These are phyloP conservation scores for Acanthamoeba triangularis DNA, from an alignment of 208 protist genomes.

Conservation along the genomic window DNA sequence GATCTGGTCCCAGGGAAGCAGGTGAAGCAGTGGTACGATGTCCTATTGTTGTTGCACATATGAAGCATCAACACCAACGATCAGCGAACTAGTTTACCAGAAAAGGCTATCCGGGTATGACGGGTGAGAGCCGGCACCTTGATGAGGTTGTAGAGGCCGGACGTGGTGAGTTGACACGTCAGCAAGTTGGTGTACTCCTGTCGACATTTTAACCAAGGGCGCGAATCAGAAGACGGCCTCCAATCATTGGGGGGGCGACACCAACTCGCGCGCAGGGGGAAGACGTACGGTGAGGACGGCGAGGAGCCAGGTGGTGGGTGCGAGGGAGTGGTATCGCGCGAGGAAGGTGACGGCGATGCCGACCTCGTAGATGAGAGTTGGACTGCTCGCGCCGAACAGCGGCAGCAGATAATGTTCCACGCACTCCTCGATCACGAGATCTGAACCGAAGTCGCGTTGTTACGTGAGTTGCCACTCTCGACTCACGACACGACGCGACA, in stretches of 20 bases:
- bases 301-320: slow-evolving; percentile 27
- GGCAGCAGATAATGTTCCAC: slow-evolving; percentile 41
- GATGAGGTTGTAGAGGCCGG: slow-evolving; percentile 36
- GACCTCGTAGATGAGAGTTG: slow-evolving; percentile 60
- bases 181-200: slow-evolving; percentile 52
- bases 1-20: slow-evolving; percentile 8
- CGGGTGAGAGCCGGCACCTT: slow-evolving; percentile 3
- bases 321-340: slow-evolving; percentile 13
- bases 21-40: slow-evolving; percentile 26
- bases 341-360: slow-evolving; percentile 52
- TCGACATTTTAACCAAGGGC: neutral
- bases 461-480: no score
- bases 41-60: neutral
- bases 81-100: neutral
- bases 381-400: slow-evolving; percentile 36
- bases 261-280: no score
- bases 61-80: neutral
- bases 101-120: neutral
- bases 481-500: no score
- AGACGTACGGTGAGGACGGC: slow-evolving; percentile 18
- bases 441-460: neutral
- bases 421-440: slow-evolving; percentile 63
- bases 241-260: no score
- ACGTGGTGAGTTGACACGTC: slow-evolving; percentile 1
- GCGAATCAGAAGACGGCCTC: neutral